Percentiles rank a stretch among this genome's conserved stretches.
phyloP scores from a whole-genome alignment of 2,329 filamentous ascomycete genomes.

The Cordyceps javanica region DNA sequence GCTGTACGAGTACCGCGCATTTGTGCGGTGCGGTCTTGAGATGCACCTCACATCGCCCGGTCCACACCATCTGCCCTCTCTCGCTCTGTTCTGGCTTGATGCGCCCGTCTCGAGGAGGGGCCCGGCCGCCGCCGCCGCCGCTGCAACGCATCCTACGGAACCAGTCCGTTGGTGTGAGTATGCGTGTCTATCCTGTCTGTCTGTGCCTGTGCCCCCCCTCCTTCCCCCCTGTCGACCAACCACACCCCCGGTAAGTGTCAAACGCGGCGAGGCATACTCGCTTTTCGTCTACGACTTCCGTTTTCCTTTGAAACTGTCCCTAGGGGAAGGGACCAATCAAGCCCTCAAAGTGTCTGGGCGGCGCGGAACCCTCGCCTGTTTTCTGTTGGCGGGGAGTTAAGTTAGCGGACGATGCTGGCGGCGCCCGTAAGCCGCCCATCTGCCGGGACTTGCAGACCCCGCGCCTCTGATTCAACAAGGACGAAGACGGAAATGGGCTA shows the following conservation, averaged over 20 bases:
- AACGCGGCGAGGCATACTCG: slow-evolving; percentile 1
- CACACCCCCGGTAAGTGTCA: not conserved
- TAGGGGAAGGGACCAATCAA: not conserved
- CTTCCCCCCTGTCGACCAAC: not conserved
- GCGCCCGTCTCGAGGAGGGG: too few relatives aligned
- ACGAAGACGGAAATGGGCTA: too few relatives aligned
- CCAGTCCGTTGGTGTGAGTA: not conserved
- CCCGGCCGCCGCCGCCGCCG: too few relatives aligned
- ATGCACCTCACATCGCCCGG: not conserved
- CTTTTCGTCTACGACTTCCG: not conserved
- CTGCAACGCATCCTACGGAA: not conserved
- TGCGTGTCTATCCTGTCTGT: not conserved
- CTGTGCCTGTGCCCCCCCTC: too few relatives aligned
- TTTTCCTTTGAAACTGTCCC: not conserved
- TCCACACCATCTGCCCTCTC: not conserved
- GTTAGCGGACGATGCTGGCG: slow-evolving; percentile 3
- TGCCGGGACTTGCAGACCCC: slow-evolving; percentile 4
- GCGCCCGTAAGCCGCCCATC: slow-evolving; percentile 7
- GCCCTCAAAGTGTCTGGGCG: not conserved
- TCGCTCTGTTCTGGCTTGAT: not conserved
- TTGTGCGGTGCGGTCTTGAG: slow-evolving; percentile 2
- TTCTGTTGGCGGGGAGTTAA: not conserved
- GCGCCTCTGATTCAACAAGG: slow-evolving; percentile 2
- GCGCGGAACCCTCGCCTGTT: not conserved
- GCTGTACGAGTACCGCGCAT: slow-evolving; percentile 7